Evolutionary conservation across 768 basidiomycete species (phyloP).

Genomic region (Coprinellus micaceus): DNA sequence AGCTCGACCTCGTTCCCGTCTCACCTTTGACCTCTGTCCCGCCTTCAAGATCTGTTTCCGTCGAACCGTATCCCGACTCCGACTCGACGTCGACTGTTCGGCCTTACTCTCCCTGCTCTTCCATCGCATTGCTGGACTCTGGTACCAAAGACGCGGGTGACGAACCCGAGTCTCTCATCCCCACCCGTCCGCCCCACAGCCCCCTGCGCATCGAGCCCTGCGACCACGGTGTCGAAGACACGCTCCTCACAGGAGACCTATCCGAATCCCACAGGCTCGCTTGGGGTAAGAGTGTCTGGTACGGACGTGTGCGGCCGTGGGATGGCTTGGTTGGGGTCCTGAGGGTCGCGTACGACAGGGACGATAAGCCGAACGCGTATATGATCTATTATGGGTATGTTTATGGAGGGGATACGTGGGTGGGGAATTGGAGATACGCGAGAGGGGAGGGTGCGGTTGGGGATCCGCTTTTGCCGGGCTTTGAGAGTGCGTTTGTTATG

Average conservation of each 20-base stretch:
- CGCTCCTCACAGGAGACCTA: constrained; percentile 59
- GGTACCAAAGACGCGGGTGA: not conserved
- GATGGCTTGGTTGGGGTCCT: constrained; percentile 57
- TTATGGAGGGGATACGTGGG: constrained; percentile 59
- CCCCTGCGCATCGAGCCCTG: constrained; percentile 32
- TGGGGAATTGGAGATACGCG: constrained; percentile 68
- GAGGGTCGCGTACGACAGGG: constrained; percentile 27
- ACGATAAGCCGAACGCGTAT: not conserved
- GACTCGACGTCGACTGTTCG: no score
- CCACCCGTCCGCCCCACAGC: not conserved
- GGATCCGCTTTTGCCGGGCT: constrained; percentile 44
- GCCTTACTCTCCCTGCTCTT: no score
- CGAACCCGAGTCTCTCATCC: constrained; percentile 20
- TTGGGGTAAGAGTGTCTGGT: constrained; percentile 45
- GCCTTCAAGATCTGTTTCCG: not conserved
- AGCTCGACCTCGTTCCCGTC: not conserved
- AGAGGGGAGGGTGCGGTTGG: constrained; percentile 3
- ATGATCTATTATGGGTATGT: constrained; percentile 69
- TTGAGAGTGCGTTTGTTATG: constrained; percentile 66
- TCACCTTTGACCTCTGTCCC: not conserved
- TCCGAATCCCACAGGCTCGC: constrained; percentile 44
- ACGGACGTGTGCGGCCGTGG: constrained; percentile 55
- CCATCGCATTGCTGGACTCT: no score
- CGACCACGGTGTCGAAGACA: constrained; percentile 50
- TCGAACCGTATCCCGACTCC: no score